Evolutionary conservation across 225 moss, liverwort and hornwort species (phyloP).

Genomic region (Antitrichia curtipendula): DNA sequence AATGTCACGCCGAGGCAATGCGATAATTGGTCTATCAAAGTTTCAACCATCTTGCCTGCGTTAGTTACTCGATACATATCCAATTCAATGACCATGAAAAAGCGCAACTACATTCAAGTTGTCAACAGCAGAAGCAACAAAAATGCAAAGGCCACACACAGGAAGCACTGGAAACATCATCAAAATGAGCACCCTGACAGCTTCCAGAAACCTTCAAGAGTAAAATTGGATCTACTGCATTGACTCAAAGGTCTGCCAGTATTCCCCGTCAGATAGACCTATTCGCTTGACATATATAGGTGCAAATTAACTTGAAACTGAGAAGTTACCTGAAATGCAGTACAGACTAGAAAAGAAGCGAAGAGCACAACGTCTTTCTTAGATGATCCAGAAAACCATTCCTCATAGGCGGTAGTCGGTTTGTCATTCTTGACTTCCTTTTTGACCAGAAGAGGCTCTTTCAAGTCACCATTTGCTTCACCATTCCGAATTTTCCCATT

Average conservation of each 20-base stretch:
- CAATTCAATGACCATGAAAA: not conserved
- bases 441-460: constrained; percentile 49
- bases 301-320: not conserved
- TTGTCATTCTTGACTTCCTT: constrained; percentile 31
- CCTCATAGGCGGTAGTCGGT: constrained; percentile 19
- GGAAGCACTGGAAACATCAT: not conserved
- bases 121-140: not conserved
- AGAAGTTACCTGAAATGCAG: constrained; percentile 58
- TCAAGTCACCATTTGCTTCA: constrained; percentile 27
- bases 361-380: constrained; percentile 83
- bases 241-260: not conserved
- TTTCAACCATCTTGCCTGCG: not conserved
- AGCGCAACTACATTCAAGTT: not conserved
- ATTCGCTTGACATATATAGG: not conserved
- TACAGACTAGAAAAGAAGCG: constrained; percentile 61
- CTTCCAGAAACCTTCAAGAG: not conserved
- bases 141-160: not conserved
- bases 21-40: not conserved
- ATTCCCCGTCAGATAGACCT: not conserved
- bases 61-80: not conserved
- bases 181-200: not conserved
- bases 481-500: constrained; percentile 31
- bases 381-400: constrained; percentile 90
- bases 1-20: not conserved
- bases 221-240: not conserved